Base-by-base conservation (phyloP, 108 stramenopile genomes). In the Tribonema minus region DNA sequence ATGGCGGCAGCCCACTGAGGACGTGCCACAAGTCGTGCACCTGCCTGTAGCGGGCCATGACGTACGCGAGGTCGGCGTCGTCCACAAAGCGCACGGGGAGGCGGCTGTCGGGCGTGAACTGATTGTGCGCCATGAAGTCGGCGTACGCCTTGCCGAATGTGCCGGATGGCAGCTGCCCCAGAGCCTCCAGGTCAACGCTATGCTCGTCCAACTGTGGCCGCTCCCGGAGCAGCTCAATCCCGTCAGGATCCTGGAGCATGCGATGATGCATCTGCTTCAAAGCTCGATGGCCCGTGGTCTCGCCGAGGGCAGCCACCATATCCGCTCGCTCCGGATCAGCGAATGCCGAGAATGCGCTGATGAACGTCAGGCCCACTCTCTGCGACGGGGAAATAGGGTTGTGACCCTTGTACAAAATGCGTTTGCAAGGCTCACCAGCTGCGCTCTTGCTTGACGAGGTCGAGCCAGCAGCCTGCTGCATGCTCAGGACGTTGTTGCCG, bases 21-120 rank as follows among this genome's bases (percentile, higher is more conserved):
- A 90, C 91, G 86, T 98, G 98, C 90, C 90, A 95, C 78, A 90
- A 92, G 79, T 98, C 98, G 79, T 98, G 98, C 31, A 84, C 82
- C 59, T 89, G 94, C 54, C 98, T 89, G 83, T 96, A 96, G 28
- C 97, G 89, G 37, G 90, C 63, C 94, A 97, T 92, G 3, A 97
- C 88, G 80, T 95, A 98, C 20, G 92, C 89, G 27, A 96, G 85
- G 37, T 94, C 91, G 33, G 91, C 89, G 38, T 93, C 92, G 29
- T 88, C 76, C 30, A 93, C 70, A 74, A 88, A 91, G 26, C 85
- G 81, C 1, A 96, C 90, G 4, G 82, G 69, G 71, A 81, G 69
- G 37, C 86, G 84, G 26, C 77, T 70, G 65, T 95, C 92, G 5
- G 95, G 91, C 77, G 94, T 89, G 76, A 92, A 98, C 3, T 85